These are phyloP conservation scores for Trematosphaeria pertusa DNA, from an alignment of 2,329 filamentous ascomycete species.

Conservation along the genomic window DNA sequence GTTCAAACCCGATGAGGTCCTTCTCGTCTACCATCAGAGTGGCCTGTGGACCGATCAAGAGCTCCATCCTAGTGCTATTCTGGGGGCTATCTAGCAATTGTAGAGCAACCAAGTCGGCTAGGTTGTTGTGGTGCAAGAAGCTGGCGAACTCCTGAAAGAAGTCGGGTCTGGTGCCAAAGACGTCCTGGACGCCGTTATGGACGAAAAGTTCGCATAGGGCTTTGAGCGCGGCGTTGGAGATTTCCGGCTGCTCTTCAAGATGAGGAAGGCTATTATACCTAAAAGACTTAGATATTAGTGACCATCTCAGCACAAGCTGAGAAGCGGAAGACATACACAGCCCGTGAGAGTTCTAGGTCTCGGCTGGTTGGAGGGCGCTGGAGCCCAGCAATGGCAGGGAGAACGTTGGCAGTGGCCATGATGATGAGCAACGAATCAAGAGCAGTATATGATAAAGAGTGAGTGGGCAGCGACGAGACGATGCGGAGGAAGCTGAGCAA, in stretches of 20 bases:
- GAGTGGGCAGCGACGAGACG: background rate
- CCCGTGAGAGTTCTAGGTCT: background rate
- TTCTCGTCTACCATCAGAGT: background rate
- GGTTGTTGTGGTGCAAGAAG: background rate
- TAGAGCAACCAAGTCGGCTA: background rate
- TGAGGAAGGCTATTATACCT: background rate
- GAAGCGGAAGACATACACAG: background rate
- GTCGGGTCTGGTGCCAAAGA: background rate
- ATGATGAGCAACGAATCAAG: background rate
- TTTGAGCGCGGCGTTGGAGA: background rate
- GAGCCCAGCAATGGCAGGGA: background rate
- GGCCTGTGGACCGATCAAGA: background rate
- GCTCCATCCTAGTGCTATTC: background rate
- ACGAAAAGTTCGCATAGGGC: background rate
- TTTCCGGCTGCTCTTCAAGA: background rate
- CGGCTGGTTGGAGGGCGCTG: background rate
- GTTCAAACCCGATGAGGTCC: background rate
- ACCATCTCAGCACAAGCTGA: background rate
- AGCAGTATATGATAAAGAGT: background rate
- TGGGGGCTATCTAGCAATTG: background rate
- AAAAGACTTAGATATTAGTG: background rate
- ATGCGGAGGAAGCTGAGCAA: background rate
- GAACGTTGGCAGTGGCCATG: background rate
- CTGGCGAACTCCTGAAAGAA: background rate
- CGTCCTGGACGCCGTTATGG: background rate